Evolutionary conservation across 768 basidiomycete genomes (phyloP).

Genomic region (Lactifluus subvellereus): DNA sequence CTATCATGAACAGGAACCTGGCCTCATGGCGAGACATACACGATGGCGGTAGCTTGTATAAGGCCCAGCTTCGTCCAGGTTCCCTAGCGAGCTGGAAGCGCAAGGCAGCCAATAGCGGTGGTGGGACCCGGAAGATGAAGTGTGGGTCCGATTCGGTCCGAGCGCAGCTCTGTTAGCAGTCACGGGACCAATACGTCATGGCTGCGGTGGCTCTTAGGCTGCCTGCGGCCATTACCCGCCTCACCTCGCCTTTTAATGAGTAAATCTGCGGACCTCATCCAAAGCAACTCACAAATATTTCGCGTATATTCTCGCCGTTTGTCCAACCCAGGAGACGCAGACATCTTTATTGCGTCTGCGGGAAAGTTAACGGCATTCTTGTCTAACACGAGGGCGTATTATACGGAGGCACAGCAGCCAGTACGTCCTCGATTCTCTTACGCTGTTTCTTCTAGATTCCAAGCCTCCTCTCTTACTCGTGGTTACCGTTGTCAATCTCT

Average conservation of each 20-base stretch:
- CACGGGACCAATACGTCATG: no score
- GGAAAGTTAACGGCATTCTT: slow-evolving; percentile 7
- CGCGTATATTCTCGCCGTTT: slow-evolving; percentile 7
- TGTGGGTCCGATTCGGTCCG: no score
- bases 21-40: no score
- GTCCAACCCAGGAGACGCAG: slow-evolving; percentile 6
- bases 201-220: no score
- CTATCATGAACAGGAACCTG: no score
- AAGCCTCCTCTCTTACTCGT: not conserved
- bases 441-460: not conserved
- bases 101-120: no score
- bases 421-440: not conserved
- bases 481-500: not conserved
- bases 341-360: slow-evolving; percentile 9
- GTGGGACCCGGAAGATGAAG: no score
- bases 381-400: slow-evolving; percentile 8
- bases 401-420: slow-evolving; percentile 6
- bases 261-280: slow-evolving; percentile 4
- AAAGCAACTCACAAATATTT: slow-evolving; percentile 15
- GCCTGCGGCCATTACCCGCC: no score
- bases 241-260: not conserved
- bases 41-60: no score
- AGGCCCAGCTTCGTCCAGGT: no score
- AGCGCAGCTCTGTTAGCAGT: no score
- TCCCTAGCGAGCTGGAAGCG: no score